A percentile compares a stretch with the other conserved stretches of the same genome.
phyloP scores from a whole-genome alignment of 768 basidiomycete genomes.

The Suillus decipiens region DNA sequence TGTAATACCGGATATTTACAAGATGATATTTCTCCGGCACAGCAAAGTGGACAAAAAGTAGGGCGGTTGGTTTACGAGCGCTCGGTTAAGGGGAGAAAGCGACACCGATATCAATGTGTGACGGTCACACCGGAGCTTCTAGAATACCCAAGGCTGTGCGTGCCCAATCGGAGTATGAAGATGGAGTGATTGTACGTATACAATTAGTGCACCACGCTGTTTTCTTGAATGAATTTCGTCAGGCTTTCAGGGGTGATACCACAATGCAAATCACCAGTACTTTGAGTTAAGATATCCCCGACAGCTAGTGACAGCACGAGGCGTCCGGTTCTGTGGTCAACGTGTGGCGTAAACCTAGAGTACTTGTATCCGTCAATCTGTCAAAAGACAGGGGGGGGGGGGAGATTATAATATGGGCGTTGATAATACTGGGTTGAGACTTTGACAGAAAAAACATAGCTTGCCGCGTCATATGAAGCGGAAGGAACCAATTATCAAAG shows the following conservation, averaged over 20 bases:
- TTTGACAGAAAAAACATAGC: constrained; percentile 10
- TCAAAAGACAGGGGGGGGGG: too few species aligned
- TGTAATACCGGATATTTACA: neutral
- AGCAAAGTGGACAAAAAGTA: neutral
- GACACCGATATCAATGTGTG: constrained; percentile 20
- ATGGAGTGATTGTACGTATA: neutral
- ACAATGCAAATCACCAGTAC: neutral
- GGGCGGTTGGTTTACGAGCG: neutral
- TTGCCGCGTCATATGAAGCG: neutral
- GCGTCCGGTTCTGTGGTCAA: neutral
- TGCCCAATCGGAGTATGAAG: constrained; percentile 2
- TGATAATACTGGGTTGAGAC: too few species aligned
- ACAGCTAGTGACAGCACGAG: neutral
- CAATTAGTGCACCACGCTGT: neutral
- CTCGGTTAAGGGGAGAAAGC: neutral
- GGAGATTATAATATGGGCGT: too few species aligned
- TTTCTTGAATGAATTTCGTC: constrained; percentile 12
- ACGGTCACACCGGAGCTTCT: constrained; percentile 24
- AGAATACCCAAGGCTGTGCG: constrained; percentile 30
- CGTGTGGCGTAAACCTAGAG: constrained; percentile 2
- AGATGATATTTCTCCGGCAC: neutral
- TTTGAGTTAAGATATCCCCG: constrained; percentile 5
- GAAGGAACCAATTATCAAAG: neutral
- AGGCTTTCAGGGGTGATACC: neutral
- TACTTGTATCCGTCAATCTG: too few species aligned